Evolutionary conservation across 2,329 filamentous ascomycete species (phyloP), one percentile per base, ranked within the genome.

Genomic region (Huntiella moniliformis): DNA sequence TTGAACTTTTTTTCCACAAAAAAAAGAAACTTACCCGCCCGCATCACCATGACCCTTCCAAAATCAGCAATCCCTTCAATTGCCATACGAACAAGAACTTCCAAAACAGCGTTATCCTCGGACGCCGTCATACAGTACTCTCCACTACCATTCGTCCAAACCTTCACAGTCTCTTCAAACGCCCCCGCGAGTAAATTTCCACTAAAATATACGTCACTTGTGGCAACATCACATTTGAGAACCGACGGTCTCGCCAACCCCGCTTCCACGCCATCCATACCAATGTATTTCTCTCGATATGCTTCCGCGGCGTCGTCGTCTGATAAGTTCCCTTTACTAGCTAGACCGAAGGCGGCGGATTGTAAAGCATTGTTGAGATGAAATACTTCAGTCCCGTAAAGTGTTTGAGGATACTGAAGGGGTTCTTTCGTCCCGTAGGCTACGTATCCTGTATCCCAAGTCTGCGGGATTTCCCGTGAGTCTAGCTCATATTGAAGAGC

Each of bases 401-500:
- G 66, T 48, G 60, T 66, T 38, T 56, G 58, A 0, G 78, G 77
- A 51, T 77, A 78, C 39, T 74, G 57, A 38, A 67, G 58, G 0
- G 79, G 75, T 4, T 56, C 53, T 17, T 64, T 57, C 16, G 68
- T 64, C 12, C 77, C 80, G 54, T 74, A 76, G 1, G 77, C 70
- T 28, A 85, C 66, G 57, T 85, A 85, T 4, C 79, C 79, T 0
- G 77, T 80, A 1, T 68, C 63, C 60, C 70, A 83, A 57, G 76
- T 77, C 1, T 56, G 55, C 0, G 79, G 77, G 32, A 82, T 71
- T 50, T 83, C 79, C 32, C 80, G 71, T 1, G 71, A 63, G 53
- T 85, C 80, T 50, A 86, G 73, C 58, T 86, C 81, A 52, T 84
- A 82, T 58, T 86, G 80, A 45, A 85, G 63, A 0, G 76, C 79